Evolutionary conservation across 805 yeast genomes (phyloP).

Genomic region (Naumovozyma baii): DNA sequence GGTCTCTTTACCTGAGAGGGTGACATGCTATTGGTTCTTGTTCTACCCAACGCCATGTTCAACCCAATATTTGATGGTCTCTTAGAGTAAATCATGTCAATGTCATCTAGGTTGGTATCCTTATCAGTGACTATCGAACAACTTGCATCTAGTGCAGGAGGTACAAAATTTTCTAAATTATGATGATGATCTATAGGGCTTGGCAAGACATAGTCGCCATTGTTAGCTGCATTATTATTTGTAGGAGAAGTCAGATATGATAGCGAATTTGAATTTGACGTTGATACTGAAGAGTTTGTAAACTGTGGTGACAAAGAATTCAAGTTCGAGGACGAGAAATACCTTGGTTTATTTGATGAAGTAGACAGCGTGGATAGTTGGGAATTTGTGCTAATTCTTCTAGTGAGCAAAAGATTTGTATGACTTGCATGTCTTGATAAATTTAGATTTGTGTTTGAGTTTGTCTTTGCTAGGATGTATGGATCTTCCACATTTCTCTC

Average conservation of each 20-base stretch:
- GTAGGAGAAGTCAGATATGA: constrained; percentile 2
- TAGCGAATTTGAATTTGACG: not conserved
- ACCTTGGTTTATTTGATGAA: not conserved
- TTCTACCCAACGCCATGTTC: constrained; percentile 32
- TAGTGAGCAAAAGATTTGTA: not conserved
- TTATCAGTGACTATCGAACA: constrained; percentile 51
- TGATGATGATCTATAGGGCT: constrained; percentile 26
- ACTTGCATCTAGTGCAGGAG: constrained; percentile 77
- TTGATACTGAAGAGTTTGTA: not conserved
- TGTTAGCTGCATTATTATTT: not conserved
- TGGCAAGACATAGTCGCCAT: not conserved
- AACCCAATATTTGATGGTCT: constrained; percentile 46
- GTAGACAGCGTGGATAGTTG: not conserved
- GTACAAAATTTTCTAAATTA: constrained; percentile 55
- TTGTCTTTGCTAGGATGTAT: constrained; percentile 8
- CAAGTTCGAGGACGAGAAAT: constrained; percentile 1
- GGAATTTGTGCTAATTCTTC: not conserved
- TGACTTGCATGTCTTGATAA: constrained; percentile 1
- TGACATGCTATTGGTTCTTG: constrained; percentile 15
- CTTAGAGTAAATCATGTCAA: constrained; percentile 62
- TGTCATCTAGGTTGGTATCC: constrained; percentile 54
- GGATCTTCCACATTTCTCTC: constrained; percentile 63
- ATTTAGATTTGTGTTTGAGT: not conserved
- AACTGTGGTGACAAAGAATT: not conserved
- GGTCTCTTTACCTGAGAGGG: not conserved